These are phyloP conservation scores for Microbotryum saponariae DNA, from an alignment of 1,284 basidiomycete species.

Conservation along the genomic window DNA sequence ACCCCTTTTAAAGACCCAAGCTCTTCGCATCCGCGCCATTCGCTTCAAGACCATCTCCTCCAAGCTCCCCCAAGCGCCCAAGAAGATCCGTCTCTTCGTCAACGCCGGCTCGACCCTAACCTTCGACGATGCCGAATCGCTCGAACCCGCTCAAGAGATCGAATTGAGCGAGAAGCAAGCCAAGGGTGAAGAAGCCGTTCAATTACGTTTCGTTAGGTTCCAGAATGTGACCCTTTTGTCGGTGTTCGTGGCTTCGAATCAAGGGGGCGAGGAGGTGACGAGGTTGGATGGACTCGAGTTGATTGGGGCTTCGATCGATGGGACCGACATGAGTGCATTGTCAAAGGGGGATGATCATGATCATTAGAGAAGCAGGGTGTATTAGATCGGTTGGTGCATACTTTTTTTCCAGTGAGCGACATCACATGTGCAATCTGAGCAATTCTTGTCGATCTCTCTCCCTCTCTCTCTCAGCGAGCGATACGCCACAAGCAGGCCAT, in stretches of 20 bases:
- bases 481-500: no score
- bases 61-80: conserved; percentile 24
- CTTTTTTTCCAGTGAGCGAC: background rate
- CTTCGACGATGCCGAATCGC: conserved; percentile 31
- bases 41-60: conserved; percentile 29
- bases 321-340: conserved; percentile 28
- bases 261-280: conserved; percentile 33
- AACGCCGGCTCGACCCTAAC: conserved; percentile 25
- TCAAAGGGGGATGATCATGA: conserved; percentile 24
- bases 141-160: conserved; percentile 31
- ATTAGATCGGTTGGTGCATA: background rate
- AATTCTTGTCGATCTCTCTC: no score
- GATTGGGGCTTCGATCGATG: conserved; percentile 26
- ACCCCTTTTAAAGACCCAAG: conserved; percentile 3
- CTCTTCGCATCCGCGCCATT: conserved; percentile 31
- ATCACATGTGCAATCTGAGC: no score
- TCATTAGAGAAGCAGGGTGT: background rate
- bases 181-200: conserved; percentile 26
- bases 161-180: conserved; percentile 32
- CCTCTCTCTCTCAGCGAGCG: no score
- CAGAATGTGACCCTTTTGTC: conserved; percentile 19
- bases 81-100: conserved; percentile 31
- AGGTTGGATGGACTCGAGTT: conserved; percentile 33
- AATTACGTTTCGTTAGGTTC: conserved; percentile 34
- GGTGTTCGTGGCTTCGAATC: conserved; percentile 34